A percentile compares a stretch with the other conserved stretches of the same genome.
Evolutionary conservation across 106 monocot species (phyloP).

Genomic region (Dioscorea dumetorum): DNA sequence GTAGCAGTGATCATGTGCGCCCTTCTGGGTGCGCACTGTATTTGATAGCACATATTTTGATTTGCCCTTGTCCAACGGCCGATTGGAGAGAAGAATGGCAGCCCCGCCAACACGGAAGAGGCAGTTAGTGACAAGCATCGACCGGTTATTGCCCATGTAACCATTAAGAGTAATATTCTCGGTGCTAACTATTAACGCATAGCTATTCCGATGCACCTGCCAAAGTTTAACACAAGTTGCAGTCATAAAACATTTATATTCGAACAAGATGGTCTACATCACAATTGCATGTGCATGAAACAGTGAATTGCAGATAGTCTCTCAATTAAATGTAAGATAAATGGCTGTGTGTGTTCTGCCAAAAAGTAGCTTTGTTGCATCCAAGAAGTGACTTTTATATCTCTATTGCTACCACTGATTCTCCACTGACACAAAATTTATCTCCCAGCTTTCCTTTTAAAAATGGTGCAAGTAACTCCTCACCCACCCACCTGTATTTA

Average conservation of each 20-base stretch:
- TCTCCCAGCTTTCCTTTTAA: too few species aligned
- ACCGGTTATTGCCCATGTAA: slow-evolving; percentile 3
- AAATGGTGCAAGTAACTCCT: too few species aligned
- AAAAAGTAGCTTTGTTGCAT: too few species aligned
- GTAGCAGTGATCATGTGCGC: neutral
- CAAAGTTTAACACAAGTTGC: neutral
- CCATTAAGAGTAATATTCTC: slow-evolving; percentile 4
- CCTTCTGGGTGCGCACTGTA: neutral
- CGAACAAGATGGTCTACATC: neutral
- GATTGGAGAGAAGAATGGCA: slow-evolving; percentile 9
- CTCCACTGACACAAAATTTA: too few species aligned
- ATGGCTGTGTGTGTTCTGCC: too few species aligned
- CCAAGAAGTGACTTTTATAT: too few species aligned
- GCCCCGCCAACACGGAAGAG: slow-evolving; percentile 3
- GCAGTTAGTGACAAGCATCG: slow-evolving; percentile 5
- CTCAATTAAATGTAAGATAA: too few species aligned
- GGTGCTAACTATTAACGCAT: neutral
- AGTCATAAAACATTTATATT: neutral
- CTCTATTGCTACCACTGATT: too few species aligned
- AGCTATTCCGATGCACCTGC: slow-evolving; percentile 7
- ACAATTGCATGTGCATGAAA: neutral
- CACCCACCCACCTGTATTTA: too few species aligned
- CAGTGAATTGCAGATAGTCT: too few species aligned
- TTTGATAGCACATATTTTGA: neutral
- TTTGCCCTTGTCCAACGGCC: neutral